These are phyloP conservation scores for Exophiala spinifera DNA, from an alignment of 2,329 filamentous ascomycete species.

Conservation along the genomic window DNA sequence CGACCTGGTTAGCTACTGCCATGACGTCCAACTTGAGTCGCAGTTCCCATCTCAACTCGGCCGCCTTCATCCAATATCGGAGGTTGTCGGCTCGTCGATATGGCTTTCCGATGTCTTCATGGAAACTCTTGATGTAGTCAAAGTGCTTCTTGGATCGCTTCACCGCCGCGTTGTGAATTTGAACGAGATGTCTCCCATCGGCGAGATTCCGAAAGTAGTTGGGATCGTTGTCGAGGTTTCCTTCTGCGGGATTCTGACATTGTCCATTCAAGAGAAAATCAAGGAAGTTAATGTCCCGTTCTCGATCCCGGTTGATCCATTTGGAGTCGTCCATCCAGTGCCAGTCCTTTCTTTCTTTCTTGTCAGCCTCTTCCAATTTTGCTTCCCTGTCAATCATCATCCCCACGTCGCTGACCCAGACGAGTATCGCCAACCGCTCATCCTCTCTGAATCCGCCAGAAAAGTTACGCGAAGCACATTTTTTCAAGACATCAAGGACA, in stretches of 20 bases:
- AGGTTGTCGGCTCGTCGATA: conserved; percentile 93
- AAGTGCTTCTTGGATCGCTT: conserved; percentile 82
- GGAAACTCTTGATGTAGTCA: conserved; percentile 81
- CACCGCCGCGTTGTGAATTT: conserved; percentile 85
- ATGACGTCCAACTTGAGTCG: conserved; percentile 79
- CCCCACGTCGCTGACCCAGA: conserved; percentile 77
- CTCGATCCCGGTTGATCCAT: conserved; percentile 68
- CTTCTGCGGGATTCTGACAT: conserved; percentile 11
- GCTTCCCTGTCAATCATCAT: conserved; percentile 74
- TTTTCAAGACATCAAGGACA: conserved; percentile 86
- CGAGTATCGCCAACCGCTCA: conserved; percentile 71
- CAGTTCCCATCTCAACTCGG: conserved; percentile 89
- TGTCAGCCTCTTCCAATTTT: conserved; percentile 70
- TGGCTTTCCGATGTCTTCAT: conserved; percentile 90
- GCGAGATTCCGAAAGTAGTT: conserved; percentile 69
- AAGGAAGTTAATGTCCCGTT: conserved; percentile 79
- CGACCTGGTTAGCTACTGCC: conserved; percentile 70
- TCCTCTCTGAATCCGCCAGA: conserved; percentile 74
- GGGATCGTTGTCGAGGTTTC: conserved; percentile 22
- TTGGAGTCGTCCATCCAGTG: conserved; percentile 66
- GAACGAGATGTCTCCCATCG: conserved; percentile 76
- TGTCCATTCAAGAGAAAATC: conserved; percentile 57
- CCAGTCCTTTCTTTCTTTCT: conserved; percentile 70
- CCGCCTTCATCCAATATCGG: conserved; percentile 93
- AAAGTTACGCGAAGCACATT: conserved; percentile 86